These are phyloP conservation scores for Colletotrichum scovillei DNA, from an alignment of 2,329 filamentous ascomycete species.

Conservation along the genomic window DNA sequence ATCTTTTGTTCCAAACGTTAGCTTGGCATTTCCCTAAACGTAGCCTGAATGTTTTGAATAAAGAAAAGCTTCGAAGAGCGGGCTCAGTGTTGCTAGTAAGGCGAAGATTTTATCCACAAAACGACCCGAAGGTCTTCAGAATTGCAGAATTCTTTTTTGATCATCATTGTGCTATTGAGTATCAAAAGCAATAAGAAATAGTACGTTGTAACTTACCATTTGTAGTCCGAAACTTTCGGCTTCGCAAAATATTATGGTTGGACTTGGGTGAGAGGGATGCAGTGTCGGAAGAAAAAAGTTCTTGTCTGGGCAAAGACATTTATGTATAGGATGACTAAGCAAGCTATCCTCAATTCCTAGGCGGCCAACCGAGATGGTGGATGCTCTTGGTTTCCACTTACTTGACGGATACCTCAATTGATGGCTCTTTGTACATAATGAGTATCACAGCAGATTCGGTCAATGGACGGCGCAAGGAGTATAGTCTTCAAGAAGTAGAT, in stretches of 20 bases:
- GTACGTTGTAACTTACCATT: constrained; percentile 40
- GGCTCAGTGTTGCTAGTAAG: constrained; percentile 32
- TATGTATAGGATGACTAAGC: constrained; percentile 28
- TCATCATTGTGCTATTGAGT: constrained; percentile 41
- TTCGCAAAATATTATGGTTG: constrained; percentile 7
- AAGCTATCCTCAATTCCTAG: background rate
- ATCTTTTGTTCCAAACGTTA: background rate
- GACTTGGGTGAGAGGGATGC: background rate
- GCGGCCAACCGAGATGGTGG: background rate
- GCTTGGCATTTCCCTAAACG: background rate
- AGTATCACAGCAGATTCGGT: background rate
- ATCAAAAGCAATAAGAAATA: constrained; percentile 42
- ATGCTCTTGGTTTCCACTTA: background rate
- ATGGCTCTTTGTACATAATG: background rate
- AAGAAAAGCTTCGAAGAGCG: background rate
- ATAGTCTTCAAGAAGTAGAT: background rate
- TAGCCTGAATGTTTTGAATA: background rate
- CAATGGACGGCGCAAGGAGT: background rate
- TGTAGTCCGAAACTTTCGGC: background rate
- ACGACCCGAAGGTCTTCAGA: constrained; percentile 48
- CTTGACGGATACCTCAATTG: background rate
- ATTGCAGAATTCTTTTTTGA: constrained; percentile 60
- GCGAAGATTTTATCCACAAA: constrained; percentile 47
- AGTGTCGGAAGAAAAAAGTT: background rate
- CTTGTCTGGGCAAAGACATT: constrained; percentile 5